Conservation (phyloP, 1,139 yeast genomes). For the Protomyces lactucae-debilis region DNA sequence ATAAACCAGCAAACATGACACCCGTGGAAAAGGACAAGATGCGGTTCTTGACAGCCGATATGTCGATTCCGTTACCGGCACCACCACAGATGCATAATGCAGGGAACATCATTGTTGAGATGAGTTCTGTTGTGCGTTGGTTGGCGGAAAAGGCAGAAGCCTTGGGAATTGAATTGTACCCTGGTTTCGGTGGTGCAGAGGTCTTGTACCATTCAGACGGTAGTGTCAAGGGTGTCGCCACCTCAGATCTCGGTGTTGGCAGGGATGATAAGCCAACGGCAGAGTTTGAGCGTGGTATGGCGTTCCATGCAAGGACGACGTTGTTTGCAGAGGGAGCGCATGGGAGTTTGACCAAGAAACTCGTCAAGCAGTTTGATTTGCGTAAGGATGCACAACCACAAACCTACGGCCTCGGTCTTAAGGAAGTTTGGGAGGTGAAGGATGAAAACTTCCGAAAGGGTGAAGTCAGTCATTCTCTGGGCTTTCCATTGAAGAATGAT, state of each 20-base stretch:
- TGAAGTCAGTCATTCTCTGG: slow-evolving; percentile 79
- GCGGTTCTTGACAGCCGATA: slow-evolving; percentile 57
- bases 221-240: slow-evolving; percentile 79
- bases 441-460: slow-evolving; percentile 80
- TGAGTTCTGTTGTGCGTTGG: slow-evolving; percentile 75
- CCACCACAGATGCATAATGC: slow-evolving; percentile 86
- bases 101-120: slow-evolving; percentile 79
- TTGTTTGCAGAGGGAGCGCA: slow-evolving; percentile 96
- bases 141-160: slow-evolving; percentile 87
- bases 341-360: slow-evolving; percentile 81
- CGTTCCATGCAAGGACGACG: slow-evolving; percentile 81
- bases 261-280: slow-evolving; percentile 70
- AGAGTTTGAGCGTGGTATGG: slow-evolving; percentile 91
- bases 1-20: slow-evolving; percentile 67
- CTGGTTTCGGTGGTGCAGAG: slow-evolving; percentile 86
- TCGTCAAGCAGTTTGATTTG: slow-evolving; percentile 61
- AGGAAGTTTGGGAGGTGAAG: slow-evolving; percentile 95
- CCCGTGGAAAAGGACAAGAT: slow-evolving; percentile 70
- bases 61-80: slow-evolving; percentile 71
- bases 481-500: slow-evolving; percentile 69
- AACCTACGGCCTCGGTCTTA: slow-evolving; percentile 90
- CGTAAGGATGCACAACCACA: slow-evolving; percentile 67
- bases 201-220: slow-evolving; percentile 59
- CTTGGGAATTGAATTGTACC: slow-evolving; percentile 86
- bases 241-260: slow-evolving; percentile 82